Percentiles rank a stretch among this genome's conserved stretches.
These are phyloP conservation scores for Candida namnaoensis DNA, from an alignment of 805 yeast species.

Conservation along the genomic window DNA sequence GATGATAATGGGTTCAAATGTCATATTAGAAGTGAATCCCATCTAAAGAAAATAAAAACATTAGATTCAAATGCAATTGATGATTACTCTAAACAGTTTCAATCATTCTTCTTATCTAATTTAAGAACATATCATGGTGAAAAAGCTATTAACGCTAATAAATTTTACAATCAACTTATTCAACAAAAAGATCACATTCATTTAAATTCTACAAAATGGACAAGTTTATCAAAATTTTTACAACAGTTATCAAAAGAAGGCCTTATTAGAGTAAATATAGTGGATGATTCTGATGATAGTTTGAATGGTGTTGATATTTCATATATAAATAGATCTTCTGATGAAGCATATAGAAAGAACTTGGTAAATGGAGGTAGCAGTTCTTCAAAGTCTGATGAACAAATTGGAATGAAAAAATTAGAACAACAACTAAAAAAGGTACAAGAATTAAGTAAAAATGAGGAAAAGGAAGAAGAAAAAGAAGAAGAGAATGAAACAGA, in stretches of 20 bases:
- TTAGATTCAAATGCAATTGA: conserved; percentile 42
- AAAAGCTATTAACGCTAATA: conserved; percentile 69
- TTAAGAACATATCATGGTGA: conserved; percentile 72
- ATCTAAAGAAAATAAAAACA: conserved; percentile 46
- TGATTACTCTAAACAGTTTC: conserved; percentile 52
- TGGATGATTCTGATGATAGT: conserved; percentile 21
- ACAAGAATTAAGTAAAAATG: conserved; percentile 5
- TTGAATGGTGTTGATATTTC: conserved; percentile 35
- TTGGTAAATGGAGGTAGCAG: conserved; percentile 26
- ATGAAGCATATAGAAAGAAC: conserved; percentile 32
- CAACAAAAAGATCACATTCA: conserved; percentile 78
- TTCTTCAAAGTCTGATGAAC: conserved; percentile 35
- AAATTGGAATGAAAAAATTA: conserved; percentile 31
- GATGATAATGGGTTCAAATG: conserved; percentile 94
- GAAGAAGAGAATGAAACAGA: background rate
- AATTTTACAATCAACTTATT: conserved; percentile 86
- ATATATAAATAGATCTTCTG: conserved; percentile 48
- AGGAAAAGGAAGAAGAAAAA: background rate
- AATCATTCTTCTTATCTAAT: conserved; percentile 52
- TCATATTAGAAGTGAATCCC: conserved; percentile 80
- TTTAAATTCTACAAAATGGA: conserved; percentile 84
- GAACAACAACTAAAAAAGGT: conserved; percentile 46
- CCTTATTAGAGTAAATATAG: conserved; percentile 37
- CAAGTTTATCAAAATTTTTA: conserved; percentile 59
- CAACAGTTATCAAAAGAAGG: conserved; percentile 50